These are phyloP conservation scores for Boletus vermiculosoides DNA, from an alignment of 768 basidiomycete genomes.

Conservation along the genomic window DNA sequence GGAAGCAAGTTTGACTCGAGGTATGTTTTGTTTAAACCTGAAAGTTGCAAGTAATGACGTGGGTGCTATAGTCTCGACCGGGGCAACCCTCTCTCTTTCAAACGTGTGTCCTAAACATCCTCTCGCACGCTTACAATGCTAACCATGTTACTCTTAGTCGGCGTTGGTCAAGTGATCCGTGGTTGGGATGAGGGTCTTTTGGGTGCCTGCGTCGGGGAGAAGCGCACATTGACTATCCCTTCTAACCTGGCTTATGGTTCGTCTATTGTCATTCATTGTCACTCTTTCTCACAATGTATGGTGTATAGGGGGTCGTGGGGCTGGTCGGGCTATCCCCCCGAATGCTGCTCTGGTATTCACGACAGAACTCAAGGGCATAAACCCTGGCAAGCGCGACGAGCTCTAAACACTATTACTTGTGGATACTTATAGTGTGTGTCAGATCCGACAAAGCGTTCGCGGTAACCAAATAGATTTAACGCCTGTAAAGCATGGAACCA, in stretches of 20 bases:
- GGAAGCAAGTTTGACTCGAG: conserved; percentile 92
- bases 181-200: conserved; percentile 84
- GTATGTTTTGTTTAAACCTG: conserved; percentile 29
- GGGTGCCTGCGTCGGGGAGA: conserved; percentile 87
- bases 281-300: background rate
- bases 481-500: background rate
- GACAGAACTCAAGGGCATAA: conserved; percentile 73
- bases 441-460: background rate
- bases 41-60: background rate
- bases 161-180: conserved; percentile 75
- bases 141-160: conserved; percentile 47
- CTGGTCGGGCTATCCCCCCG: conserved; percentile 74
- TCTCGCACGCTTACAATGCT: background rate
- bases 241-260: conserved; percentile 77
- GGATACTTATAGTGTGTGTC: background rate
- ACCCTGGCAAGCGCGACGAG: conserved; percentile 50
- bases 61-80: conserved; percentile 60
- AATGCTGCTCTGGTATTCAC: conserved; percentile 83
- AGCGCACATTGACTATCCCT: conserved; percentile 87
- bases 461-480: background rate
- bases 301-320: conserved; percentile 64
- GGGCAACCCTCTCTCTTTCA: conserved; percentile 70
- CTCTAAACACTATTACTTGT: conserved; percentile 37
- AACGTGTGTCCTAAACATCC: conserved; percentile 46
- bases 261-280: conserved; percentile 26